Percentiles rank a stretch among this genome's conserved stretches.
Evolutionary conservation across 2,329 filamentous ascomycete species (phyloP).

Genomic region (Ophiostoma populinum): DNA sequence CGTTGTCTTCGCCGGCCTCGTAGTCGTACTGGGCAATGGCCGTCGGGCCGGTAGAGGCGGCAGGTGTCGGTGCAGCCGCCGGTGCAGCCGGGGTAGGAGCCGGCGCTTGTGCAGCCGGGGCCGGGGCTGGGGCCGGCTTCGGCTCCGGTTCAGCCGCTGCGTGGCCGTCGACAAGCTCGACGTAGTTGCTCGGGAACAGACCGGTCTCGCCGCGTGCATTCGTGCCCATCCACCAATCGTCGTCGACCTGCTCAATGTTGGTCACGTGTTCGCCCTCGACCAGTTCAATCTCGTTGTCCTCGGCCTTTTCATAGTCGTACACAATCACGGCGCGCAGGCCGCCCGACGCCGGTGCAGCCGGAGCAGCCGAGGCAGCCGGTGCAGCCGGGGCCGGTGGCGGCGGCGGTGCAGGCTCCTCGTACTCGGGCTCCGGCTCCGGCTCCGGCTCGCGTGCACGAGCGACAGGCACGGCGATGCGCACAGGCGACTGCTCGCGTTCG

Average conservation of each 20-base stretch:
- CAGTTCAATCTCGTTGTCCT: slow-evolving; percentile 91
- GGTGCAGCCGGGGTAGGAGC: slow-evolving; percentile 20
- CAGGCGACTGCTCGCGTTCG: slow-evolving; percentile 14
- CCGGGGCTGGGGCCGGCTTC: slow-evolving; percentile 15
- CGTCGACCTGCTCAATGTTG: slow-evolving; percentile 92
- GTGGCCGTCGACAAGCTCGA: slow-evolving; percentile 60
- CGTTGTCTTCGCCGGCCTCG: slow-evolving; percentile 90
- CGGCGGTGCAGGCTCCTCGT: slow-evolving; percentile 31
- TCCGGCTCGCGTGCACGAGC: slow-evolving; percentile 37
- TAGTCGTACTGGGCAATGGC: slow-evolving; percentile 90
- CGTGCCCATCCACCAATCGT: slow-evolving; percentile 97
- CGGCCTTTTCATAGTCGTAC: slow-evolving; percentile 94
- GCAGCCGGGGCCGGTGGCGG: slow-evolving; percentile 19
- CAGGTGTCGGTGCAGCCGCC: neutral
- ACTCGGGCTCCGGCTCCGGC: slow-evolving; percentile 43
- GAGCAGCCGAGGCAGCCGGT: too few species aligned
- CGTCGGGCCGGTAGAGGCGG: slow-evolving; percentile 32
- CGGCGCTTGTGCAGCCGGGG: slow-evolving; percentile 10
- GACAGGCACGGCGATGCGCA: slow-evolving; percentile 22
- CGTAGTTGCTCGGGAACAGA: slow-evolving; percentile 94
- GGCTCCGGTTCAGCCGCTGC: slow-evolving; percentile 14
- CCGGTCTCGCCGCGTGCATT: slow-evolving; percentile 73
- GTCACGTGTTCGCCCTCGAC: slow-evolving; percentile 75
- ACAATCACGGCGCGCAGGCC: slow-evolving; percentile 57
- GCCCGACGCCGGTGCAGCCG: slow-evolving; percentile 15